A percentile compares a stretch with the other conserved stretches of the same genome.
These are phyloP conservation scores for Chaetomium fimeti DNA, from an alignment of 495 filamentous ascomycete genomes.

Conservation along the genomic window DNA sequence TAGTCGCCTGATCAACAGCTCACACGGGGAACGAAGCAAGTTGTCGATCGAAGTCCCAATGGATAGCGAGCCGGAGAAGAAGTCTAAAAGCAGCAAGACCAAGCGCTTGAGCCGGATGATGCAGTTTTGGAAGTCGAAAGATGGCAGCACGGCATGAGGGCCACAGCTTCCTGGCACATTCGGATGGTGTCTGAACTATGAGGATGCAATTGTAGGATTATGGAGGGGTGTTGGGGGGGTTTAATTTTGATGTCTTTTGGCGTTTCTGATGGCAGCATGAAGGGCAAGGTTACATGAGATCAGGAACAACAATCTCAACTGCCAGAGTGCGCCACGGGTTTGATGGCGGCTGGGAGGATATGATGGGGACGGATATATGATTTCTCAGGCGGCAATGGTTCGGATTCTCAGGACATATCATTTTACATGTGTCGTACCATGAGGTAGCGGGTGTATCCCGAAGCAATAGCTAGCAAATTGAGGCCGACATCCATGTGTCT, in stretches of 20 bases:
- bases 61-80: conserved; percentile 58
- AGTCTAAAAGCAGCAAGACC: conserved; percentile 64
- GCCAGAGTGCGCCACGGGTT: conserved; percentile 25
- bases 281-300: conserved; percentile 30
- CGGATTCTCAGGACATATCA: conserved; percentile 47
- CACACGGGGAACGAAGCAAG: conserved; percentile 76
- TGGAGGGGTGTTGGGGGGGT: conserved; percentile 14
- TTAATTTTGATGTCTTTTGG: conserved; percentile 25
- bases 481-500: conserved; percentile 15
- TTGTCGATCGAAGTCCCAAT: conserved; percentile 65
- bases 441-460: neutral
- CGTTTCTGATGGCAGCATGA: conserved; percentile 46
- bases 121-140: conserved; percentile 74
- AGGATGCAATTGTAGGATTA: conserved; percentile 31
- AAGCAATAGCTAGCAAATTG: conserved; percentile 13
- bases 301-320: conserved; percentile 28
- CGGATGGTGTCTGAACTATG: neutral
- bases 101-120: conserved; percentile 76
- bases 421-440: conserved; percentile 25
- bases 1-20: conserved; percentile 75
- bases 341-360: conserved; percentile 24
- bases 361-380: conserved; percentile 37
- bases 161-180: neutral
- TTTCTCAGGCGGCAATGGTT: conserved; percentile 31
- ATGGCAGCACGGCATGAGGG: conserved; percentile 7